Conservation (phyloP, 306 rosid species). For the Vicia sativa region DNA sequence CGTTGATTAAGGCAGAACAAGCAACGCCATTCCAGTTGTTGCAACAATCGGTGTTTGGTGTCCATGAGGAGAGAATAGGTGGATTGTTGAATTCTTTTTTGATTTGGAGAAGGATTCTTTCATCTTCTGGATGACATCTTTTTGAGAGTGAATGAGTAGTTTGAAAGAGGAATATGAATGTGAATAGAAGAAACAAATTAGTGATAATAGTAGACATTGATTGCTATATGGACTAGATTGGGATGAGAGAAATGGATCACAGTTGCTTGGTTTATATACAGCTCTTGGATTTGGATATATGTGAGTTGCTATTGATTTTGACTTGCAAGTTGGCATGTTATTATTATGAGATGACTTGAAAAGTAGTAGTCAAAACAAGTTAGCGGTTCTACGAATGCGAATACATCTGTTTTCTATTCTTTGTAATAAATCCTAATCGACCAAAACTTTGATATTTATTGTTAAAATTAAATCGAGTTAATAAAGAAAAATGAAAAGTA, state of each 20-base stretch:
- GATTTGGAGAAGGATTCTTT: slow-evolving; percentile 33
- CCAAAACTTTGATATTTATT: too few relatives aligned
- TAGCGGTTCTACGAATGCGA: too few relatives aligned
- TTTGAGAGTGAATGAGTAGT: slow-evolving; percentile 42
- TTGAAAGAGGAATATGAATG: background rate
- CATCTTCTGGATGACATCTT: slow-evolving; percentile 57
- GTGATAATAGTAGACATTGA: background rate
- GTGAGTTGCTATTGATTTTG: too few relatives aligned
- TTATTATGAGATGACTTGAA: too few relatives aligned
- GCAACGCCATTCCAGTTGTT: slow-evolving; percentile 46
- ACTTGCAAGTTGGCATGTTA: too few relatives aligned
- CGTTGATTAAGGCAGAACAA: slow-evolving; percentile 39
- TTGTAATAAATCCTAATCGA: too few relatives aligned
- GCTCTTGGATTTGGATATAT: background rate
- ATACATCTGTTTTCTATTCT: too few relatives aligned
- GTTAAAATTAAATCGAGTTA: too few relatives aligned
- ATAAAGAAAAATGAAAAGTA: too few relatives aligned
- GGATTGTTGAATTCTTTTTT: slow-evolving; percentile 7
- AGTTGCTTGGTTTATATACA: background rate
- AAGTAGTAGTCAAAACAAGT: too few relatives aligned
- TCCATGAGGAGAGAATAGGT: slow-evolving; percentile 48
- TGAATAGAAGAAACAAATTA: background rate
- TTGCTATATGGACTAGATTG: background rate
- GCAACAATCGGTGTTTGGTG: slow-evolving; percentile 55
- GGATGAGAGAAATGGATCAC: background rate